Percentiles rank a stretch among this genome's conserved stretches.
Evolutionary conservation across 2,329 filamentous ascomycete species (phyloP).

Genomic region (Ceratocystis diversiconidia): DNA sequence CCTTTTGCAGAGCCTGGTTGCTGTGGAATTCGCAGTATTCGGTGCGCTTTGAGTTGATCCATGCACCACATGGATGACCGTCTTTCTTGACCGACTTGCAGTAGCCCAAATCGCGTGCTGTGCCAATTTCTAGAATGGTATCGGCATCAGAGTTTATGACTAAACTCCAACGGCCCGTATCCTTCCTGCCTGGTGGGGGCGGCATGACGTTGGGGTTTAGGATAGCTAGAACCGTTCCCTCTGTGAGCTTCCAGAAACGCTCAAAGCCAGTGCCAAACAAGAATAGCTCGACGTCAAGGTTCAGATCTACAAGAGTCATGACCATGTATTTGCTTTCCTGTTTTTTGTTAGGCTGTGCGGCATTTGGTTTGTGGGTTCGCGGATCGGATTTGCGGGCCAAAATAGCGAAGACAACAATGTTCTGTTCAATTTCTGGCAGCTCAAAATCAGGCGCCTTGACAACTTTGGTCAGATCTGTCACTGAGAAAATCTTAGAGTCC

Average conservation of each 20-base stretch:
- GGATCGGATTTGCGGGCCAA: slow-evolving; percentile 81
- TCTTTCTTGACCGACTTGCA: slow-evolving; percentile 79
- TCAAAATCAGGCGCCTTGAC: slow-evolving; percentile 75
- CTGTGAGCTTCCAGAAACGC: slow-evolving; percentile 82
- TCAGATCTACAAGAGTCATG: slow-evolving; percentile 70
- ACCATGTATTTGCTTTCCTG: slow-evolving; percentile 77
- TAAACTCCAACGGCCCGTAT: slow-evolving; percentile 73
- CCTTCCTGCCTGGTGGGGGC: slow-evolving; percentile 57
- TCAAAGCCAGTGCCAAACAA: slow-evolving; percentile 84
- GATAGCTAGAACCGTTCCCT: slow-evolving; percentile 83
- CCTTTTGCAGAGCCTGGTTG: slow-evolving; percentile 53
- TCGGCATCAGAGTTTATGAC: slow-evolving; percentile 77
- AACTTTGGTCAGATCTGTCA: slow-evolving; percentile 66
- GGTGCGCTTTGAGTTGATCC: slow-evolving; percentile 80
- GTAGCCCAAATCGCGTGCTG: slow-evolving; percentile 70
- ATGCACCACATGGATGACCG: slow-evolving; percentile 62
- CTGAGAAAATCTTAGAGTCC: slow-evolving; percentile 59
- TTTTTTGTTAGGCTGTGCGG: slow-evolving; percentile 22
- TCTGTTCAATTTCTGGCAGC: slow-evolving; percentile 67
- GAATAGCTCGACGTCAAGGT: slow-evolving; percentile 82
- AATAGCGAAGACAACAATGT: slow-evolving; percentile 80
- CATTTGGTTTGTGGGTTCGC: slow-evolving; percentile 38
- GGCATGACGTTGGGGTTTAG: slow-evolving; percentile 87
- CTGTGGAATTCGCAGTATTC: slow-evolving; percentile 90
- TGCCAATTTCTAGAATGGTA: slow-evolving; percentile 78